Evolutionary conservation across 352 stramenopile species (phyloP), one percentile per base, ranked within the genome.

Genomic region (Phytophthora sojae): DNA sequence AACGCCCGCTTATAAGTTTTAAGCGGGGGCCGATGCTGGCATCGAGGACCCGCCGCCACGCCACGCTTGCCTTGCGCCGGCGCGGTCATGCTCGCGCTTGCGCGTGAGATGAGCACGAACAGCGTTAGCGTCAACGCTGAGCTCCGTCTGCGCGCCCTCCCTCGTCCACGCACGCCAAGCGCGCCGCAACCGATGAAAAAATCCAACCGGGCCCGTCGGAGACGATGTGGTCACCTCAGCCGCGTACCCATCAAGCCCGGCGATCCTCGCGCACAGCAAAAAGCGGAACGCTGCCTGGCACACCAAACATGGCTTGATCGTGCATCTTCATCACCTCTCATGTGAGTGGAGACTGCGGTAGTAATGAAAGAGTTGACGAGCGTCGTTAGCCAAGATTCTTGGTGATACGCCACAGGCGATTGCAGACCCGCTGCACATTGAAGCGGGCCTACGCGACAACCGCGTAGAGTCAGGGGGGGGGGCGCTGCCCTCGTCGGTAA

Each of bases 241-340:
- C 32, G 32, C 32, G 32, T 39, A 39, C 39, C 12, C 39, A 47
- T 47, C 15, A 19, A 44, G 32, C 39, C 14, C 50, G 49, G 37
- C 19, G 61, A 61, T 55, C 60, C n/a, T 67, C 26, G 26, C 64
- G 45, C 49, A 62, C 50, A 67, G 58, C 64, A 72, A 71, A 63
- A 63, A 21, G 57, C 42, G n/a, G 35, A 19, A 47, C 39, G 39
- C 32, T 39, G 32, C 32, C 32, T 39, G 15, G 15, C 39, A 47
- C 14, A 47, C 39, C 12, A 47, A 47, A 47, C 4, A 7, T n/a
- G 39, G 39, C 39, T 17, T 14, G 39, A 39, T 39, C 32, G 32
- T 15, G 32, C 9, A 39, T 39, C 8, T 39, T 39, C 8, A 14
- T 8, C 32, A 14, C 32, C 8, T 14, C 32, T 39, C 32, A 39